phyloP scores from a whole-genome alignment of 768 basidiomycete species.

The Mycena amicta region DNA sequence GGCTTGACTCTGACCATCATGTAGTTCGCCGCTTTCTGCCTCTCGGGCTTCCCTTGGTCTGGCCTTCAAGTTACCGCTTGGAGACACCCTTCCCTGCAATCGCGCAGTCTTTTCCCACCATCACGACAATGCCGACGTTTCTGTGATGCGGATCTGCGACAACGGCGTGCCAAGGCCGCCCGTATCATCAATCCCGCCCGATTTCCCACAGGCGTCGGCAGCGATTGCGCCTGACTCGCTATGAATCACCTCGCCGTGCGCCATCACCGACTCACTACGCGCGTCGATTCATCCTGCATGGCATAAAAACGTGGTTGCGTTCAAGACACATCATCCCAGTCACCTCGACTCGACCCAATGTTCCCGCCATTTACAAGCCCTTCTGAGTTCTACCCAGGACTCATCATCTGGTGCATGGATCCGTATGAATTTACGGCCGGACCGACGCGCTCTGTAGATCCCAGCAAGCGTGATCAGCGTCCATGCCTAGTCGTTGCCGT shows the following conservation, averaged over 20 bases:
- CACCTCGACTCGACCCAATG: not conserved
- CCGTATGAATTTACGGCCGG: not conserved
- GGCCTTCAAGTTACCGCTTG: no score
- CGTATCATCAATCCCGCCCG: not conserved
- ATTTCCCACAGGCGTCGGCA: not conserved
- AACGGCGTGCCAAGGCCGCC: no score
- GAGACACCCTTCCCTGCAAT: no score
- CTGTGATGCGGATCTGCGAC: no score
- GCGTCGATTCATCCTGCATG: not conserved
- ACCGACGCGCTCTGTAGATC: not conserved
- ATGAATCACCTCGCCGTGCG: not conserved
- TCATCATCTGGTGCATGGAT: not conserved
- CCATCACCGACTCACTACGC: not conserved
- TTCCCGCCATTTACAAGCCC: not conserved
- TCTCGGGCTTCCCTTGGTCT: no score
- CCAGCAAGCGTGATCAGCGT: not conserved
- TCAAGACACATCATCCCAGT: not conserved
- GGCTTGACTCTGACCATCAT: no score
- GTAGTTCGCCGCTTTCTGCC: no score
- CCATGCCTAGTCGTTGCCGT: not conserved
- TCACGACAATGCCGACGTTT: no score
- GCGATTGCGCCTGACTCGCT: not conserved
- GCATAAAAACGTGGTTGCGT: not conserved
- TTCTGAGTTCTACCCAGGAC: not conserved
- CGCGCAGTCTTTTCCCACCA: no score